Base-by-base conservation (phyloP, 2,329 filamentous ascomycete genomes). In the Fusarium pseudograminearum region DNA sequence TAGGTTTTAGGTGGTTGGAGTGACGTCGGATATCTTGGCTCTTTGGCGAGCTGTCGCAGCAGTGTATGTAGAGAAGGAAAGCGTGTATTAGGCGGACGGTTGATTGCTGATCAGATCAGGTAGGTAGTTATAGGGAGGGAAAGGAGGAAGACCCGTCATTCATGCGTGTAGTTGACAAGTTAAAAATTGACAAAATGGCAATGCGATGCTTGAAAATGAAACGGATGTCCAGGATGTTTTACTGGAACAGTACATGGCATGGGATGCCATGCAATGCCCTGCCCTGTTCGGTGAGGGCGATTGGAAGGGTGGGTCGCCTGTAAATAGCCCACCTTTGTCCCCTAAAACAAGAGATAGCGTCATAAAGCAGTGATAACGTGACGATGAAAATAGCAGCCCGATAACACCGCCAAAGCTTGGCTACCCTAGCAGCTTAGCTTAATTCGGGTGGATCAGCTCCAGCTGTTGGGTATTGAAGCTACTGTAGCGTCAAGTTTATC, bases 11-110 rank as follows among this genome's bases (percentile, higher is more conserved):
- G 47, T 66, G 61, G 52, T 73, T 56, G 51, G 47, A 52, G 72
- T 47, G 63, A 70, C 71, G 59, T 71, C 61, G 68, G 60, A 70
- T 67, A 48, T 71, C 69, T 65, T 58, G 59, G 47, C 30, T 65
- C 20, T 60, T 30, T 41, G 51, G 45, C 41, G 22, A 26, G 51
- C 53, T 30, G 36, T 67, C 50, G 53, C 61, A 44, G 22, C 26
- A 53, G 47, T 42, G n/a, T 55, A 24, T 30, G 30, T 50, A 60
- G 42, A 22, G 38, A 40, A 22, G 15, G 22, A 54, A 41, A 26
- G 34, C 18, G 55, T 22, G 11, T 45, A 41, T 20, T 36, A 64
- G 45, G 28, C 45, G 55, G 50, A 31, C 50, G 40, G 33, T 45
- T 24, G 46, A 38, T 40, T 40, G 33, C 28, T 24, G 50, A 22